Conservation (phyloP, 345 rosid species). For the Syzygium jambos region DNA sequence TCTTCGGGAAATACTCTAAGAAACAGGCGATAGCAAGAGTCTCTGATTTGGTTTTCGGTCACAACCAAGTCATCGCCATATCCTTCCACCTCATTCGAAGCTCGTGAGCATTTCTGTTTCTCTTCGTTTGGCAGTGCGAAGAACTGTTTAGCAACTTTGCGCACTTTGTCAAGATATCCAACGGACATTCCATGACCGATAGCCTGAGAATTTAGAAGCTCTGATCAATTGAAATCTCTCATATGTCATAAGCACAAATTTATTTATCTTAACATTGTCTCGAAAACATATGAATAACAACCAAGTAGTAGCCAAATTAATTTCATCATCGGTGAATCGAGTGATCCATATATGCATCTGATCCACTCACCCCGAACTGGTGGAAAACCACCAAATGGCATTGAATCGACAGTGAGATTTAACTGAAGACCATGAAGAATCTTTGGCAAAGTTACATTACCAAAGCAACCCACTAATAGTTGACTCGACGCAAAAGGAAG, state of each 20-base stretch:
- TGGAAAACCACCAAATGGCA: background rate
- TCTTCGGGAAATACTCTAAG: conserved; percentile 35
- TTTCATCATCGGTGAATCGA: background rate
- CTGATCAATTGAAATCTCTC: background rate
- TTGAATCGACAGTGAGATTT: background rate
- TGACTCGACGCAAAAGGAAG: background rate
- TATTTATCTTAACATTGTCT: background rate
- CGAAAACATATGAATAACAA: background rate
- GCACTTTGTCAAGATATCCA: conserved; percentile 32
- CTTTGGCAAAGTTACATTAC: background rate
- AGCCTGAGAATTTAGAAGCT: conserved; percentile 10
- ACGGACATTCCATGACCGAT: conserved; percentile 35
- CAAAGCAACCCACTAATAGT: background rate
- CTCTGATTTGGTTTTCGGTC: conserved; percentile 30
- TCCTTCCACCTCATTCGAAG: conserved; percentile 28
- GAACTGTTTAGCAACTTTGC: conserved; percentile 20
- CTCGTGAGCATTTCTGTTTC: conserved; percentile 26
- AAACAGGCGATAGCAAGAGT: conserved; percentile 36
- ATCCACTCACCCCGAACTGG: background rate
- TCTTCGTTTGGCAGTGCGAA: conserved; percentile 30
- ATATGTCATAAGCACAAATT: background rate
- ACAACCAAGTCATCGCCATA: conserved; percentile 37
- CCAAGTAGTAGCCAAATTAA: background rate
- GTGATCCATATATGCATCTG: background rate
- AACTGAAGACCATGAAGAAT: background rate